These are phyloP conservation scores for Curvularia eragrostidis DNA, from an alignment of 2,329 filamentous ascomycete genomes.

Conservation along the genomic window DNA sequence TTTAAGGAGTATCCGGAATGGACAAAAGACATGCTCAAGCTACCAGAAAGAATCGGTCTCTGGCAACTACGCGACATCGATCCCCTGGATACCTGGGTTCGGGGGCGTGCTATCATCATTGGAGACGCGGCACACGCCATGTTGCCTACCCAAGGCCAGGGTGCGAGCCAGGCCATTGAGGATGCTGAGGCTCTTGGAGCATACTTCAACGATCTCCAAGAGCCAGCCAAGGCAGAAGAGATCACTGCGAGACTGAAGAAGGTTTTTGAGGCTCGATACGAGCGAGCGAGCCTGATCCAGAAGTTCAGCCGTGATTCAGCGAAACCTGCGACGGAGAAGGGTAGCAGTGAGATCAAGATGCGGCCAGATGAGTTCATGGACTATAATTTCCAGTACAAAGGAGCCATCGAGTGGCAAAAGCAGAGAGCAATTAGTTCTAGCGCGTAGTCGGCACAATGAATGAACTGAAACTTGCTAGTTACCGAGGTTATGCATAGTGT, in stretches of 20 bases:
- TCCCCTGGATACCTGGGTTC: constrained; percentile 53
- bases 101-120: constrained; percentile 58
- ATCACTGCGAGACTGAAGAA: constrained; percentile 20
- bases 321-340: constrained; percentile 48
- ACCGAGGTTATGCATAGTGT: neutral
- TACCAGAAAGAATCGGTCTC: constrained; percentile 48
- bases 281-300: constrained; percentile 53
- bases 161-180: constrained; percentile 59
- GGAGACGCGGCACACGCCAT: constrained; percentile 62
- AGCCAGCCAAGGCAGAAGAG: constrained; percentile 19
- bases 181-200: constrained; percentile 58
- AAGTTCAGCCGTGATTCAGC: constrained; percentile 54
- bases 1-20: constrained; percentile 54
- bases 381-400: constrained; percentile 51
- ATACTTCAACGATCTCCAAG: constrained; percentile 22
- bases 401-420: constrained; percentile 45
- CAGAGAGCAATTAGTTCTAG: neutral
- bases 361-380: constrained; percentile 53
- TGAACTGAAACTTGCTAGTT: neutral
- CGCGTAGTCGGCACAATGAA: neutral
- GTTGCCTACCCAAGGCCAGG: constrained; percentile 62
- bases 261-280: constrained; percentile 33
- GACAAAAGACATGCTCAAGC: constrained; percentile 45
- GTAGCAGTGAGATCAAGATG: constrained; percentile 44
- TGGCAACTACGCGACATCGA: constrained; percentile 58